phyloP scores from a whole-genome alignment of 768 basidiomycete species.

The Baorangia bicolor region DNA sequence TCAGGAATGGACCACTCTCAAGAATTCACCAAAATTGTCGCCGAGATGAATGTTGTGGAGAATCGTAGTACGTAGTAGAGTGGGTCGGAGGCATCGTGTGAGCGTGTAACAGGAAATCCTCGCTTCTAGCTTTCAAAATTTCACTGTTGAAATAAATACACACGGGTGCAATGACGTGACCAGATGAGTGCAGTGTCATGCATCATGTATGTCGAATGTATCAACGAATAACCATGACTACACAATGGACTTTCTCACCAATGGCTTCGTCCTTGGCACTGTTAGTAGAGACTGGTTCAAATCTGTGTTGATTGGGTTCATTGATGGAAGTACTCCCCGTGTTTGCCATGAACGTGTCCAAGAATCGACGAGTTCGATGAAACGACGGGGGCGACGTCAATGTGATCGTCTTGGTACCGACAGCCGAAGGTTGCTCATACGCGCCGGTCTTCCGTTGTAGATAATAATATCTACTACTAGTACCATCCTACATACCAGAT shows the following conservation, averaged over 20 bases:
- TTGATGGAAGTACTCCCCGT: too few relatives aligned
- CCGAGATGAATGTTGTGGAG: background rate
- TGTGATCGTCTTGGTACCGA: background rate
- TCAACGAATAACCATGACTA: constrained; percentile 21
- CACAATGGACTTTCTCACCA: constrained; percentile 4
- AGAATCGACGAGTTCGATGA: background rate
- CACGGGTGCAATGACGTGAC: background rate
- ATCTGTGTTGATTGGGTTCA: too few relatives aligned
- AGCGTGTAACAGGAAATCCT: background rate
- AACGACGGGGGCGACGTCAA: background rate
- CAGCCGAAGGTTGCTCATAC: too few relatives aligned
- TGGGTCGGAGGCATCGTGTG: background rate
- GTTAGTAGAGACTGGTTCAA: too few relatives aligned
- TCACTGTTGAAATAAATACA: constrained; percentile 3
- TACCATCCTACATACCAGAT: too few relatives aligned
- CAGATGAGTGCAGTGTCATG: background rate
- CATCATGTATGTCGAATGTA: constrained; percentile 6
- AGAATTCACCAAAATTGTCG: background rate
- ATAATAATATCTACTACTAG: too few relatives aligned
- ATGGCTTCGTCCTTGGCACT: background rate
- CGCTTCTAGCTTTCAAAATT: background rate
- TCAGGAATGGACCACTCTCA: background rate
- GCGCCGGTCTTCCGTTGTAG: too few relatives aligned
- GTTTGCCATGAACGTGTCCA: background rate
- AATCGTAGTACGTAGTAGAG: background rate